Conservation (phyloP, 2,329 filamentous ascomycete species). For the Fusarium sp. region DNA sequence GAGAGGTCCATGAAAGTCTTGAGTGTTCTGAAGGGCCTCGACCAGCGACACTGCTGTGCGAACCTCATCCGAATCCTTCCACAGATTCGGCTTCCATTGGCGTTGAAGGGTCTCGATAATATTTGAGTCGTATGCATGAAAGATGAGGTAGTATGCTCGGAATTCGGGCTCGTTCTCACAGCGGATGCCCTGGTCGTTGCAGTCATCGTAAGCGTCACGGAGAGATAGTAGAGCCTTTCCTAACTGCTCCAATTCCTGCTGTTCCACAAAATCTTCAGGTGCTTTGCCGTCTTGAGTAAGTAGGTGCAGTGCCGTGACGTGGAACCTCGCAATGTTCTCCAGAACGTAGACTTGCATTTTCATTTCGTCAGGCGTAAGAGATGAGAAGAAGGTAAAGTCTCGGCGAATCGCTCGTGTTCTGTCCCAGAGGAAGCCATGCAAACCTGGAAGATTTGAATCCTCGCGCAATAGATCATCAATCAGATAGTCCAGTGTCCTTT, state of each 20-base stretch:
- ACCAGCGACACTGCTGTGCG: constrained; percentile 70
- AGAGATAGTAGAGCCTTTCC: constrained; percentile 73
- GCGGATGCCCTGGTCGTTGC: constrained; percentile 64
- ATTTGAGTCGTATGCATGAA: constrained; percentile 69
- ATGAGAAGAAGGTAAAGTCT: constrained; percentile 75
- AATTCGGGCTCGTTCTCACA: constrained; percentile 75
- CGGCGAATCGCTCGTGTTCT: constrained; percentile 74
- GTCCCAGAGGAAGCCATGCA: constrained; percentile 76
- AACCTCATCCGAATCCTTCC: constrained; percentile 66
- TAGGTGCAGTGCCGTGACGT: constrained; percentile 72
- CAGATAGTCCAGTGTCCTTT: constrained; percentile 71
- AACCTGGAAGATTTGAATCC: constrained; percentile 64
- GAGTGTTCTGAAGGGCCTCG: constrained; percentile 68
- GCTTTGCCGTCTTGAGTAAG: constrained; percentile 67
- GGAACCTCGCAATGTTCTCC: constrained; percentile 74
- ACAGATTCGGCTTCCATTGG: constrained; percentile 67
- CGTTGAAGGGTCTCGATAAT: constrained; percentile 64
- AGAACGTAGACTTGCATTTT: constrained; percentile 70
- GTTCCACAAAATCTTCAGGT: constrained; percentile 71
- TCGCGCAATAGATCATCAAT: constrained; percentile 67
- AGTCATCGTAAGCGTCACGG: constrained; percentile 74
- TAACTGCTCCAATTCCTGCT: constrained; percentile 75
- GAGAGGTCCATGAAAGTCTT: constrained; percentile 67
- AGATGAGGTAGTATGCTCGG: constrained; percentile 71
- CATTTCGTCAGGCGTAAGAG: constrained; percentile 67